phyloP scores from a whole-genome alignment of 2,329 filamentous ascomycete genomes.

The Aureobasidium sp. region DNA sequence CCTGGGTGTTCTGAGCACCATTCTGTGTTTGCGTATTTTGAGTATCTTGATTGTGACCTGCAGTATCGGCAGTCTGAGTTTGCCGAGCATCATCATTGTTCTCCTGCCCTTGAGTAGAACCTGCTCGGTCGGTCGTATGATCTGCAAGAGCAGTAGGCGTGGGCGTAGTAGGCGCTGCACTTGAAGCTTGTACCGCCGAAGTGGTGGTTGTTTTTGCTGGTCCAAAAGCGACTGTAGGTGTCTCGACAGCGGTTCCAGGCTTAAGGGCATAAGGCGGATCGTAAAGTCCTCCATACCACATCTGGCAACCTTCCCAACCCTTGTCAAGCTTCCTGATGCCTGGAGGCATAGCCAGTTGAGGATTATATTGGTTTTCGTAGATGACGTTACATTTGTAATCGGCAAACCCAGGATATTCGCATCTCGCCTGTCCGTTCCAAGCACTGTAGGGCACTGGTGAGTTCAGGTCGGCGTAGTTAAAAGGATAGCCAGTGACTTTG shows the following conservation, averaged over 20 bases:
- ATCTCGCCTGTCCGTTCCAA: conserved; percentile 23
- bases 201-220: background rate
- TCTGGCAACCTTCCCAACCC: conserved; percentile 23
- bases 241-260: conserved; percentile 16
- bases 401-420: conserved; percentile 15
- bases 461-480: conserved; percentile 26
- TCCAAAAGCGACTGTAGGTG: conserved; percentile 17
- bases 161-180: conserved; percentile 16
- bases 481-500: conserved; percentile 24
- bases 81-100: background rate
- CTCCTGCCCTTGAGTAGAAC: background rate
- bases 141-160: conserved; percentile 18
- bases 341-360: conserved; percentile 26
- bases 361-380: conserved; percentile 22
- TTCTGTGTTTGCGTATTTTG: background rate
- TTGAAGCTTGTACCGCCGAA: conserved; percentile 16
- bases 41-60: background rate
- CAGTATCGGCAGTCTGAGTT: background rate
- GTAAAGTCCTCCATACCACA: conserved; percentile 27
- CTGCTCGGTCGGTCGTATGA: background rate
- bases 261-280: conserved; percentile 24
- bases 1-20: background rate
- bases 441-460: conserved; percentile 25
- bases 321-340: conserved; percentile 22
- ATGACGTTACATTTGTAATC: conserved; percentile 21